Evolutionary conservation across 2,329 filamentous ascomycete genomes (phyloP).

Genomic region (Elsinoe batatas): DNA sequence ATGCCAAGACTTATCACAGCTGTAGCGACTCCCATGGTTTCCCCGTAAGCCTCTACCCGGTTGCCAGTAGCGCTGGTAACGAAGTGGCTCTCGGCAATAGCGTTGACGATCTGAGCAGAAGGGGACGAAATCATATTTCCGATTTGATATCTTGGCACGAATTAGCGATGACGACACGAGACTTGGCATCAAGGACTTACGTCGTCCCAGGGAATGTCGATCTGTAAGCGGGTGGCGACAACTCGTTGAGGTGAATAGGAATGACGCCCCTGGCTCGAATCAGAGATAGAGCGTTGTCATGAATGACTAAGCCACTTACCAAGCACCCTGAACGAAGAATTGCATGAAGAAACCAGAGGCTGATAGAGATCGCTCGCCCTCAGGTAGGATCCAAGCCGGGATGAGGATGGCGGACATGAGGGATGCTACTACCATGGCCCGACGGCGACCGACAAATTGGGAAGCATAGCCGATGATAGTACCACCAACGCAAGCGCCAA

Average conservation of each 20-base stretch:
- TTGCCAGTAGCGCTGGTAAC: constrained; percentile 47
- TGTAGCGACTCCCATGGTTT: constrained; percentile 65
- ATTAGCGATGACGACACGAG: too few species aligned
- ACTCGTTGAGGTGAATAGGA: constrained; percentile 64
- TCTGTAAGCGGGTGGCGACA: constrained; percentile 60
- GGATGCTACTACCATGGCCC: constrained; percentile 53
- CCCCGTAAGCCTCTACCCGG: constrained; percentile 59
- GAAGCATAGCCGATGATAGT: constrained; percentile 64
- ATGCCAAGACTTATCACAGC: constrained; percentile 67
- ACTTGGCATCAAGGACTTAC: constrained; percentile 23
- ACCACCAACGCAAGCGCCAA: constrained; percentile 63
- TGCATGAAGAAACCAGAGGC: constrained; percentile 60
- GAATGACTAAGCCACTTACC: constrained; percentile 19
- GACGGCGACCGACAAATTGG: constrained; percentile 64
- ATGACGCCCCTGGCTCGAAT: constrained; percentile 44
- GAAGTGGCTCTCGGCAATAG: constrained; percentile 54
- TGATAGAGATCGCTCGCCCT: constrained; percentile 49
- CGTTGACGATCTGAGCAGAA: constrained; percentile 67
- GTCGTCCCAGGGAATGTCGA: constrained; percentile 61
- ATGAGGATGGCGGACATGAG: constrained; percentile 53
- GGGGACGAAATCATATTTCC: constrained; percentile 67
- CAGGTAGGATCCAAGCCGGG: constrained; percentile 60
- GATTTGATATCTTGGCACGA: constrained; percentile 44
- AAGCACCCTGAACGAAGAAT: constrained; percentile 57
- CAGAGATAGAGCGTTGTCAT: neutral